phyloP scores from a whole-genome alignment of 306 rosid genomes.

The Prunus davidiana region DNA sequence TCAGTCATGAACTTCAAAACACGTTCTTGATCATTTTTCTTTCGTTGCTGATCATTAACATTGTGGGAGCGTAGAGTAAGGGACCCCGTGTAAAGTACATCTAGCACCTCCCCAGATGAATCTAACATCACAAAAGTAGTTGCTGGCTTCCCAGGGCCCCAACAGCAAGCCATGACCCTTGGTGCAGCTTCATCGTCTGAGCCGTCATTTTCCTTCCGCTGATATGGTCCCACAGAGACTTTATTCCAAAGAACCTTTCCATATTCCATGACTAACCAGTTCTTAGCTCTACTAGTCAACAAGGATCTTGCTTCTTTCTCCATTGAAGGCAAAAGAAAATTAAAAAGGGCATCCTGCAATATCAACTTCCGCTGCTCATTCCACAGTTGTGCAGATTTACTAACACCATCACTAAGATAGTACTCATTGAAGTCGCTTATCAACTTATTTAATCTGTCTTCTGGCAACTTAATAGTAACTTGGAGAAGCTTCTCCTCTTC shows the following conservation, averaged over 20 bases:
- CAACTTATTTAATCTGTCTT: conserved; percentile 65
- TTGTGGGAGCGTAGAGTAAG: conserved; percentile 85
- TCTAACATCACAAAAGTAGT: conserved; percentile 97
- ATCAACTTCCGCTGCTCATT: conserved; percentile 94
- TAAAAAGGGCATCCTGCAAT: conserved; percentile 79
- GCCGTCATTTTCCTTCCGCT: conserved; percentile 80
- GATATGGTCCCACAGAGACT: conserved; percentile 93
- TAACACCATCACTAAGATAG: conserved; percentile 93
- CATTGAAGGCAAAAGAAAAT: conserved; percentile 88
- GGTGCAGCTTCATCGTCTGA: conserved; percentile 95
- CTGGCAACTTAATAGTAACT: conserved; percentile 86
- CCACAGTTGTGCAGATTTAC: conserved; percentile 97
- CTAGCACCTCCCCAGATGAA: conserved; percentile 90
- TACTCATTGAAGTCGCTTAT: conserved; percentile 76
- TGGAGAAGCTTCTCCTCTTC: conserved; percentile 94
- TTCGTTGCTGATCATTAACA: conserved; percentile 78
- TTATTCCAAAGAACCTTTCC: conserved; percentile 86
- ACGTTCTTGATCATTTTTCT: conserved; percentile 89
- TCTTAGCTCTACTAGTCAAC: conserved; percentile 70
- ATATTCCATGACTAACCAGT: conserved; percentile 80
- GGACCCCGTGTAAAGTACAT: conserved; percentile 86
- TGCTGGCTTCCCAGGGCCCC: conserved; percentile 98
- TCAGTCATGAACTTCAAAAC: conserved; percentile 98
- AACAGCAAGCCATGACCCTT: conserved; percentile 97
- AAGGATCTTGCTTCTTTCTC: conserved; percentile 89